phyloP scores from a whole-genome alignment of 345 rosid genomes.

The Kernera saxatilis region DNA sequence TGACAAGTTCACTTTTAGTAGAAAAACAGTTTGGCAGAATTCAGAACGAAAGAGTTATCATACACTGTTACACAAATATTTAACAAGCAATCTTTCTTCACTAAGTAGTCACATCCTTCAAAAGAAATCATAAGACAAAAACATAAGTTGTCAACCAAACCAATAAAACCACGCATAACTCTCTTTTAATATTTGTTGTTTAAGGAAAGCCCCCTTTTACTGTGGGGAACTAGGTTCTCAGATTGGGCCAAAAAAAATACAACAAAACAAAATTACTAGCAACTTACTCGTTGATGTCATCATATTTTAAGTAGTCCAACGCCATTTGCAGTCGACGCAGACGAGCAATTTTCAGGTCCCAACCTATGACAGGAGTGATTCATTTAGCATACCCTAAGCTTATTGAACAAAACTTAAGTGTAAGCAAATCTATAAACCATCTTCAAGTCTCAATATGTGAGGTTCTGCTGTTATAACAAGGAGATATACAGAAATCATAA shows the following conservation, averaged over 20 bases:
- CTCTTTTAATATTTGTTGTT: neutral
- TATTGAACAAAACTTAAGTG: conserved; percentile 12
- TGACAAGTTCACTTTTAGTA: neutral
- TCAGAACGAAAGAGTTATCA: conserved; percentile 8
- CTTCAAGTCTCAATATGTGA: conserved; percentile 10
- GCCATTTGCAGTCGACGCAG: conserved; percentile 77
- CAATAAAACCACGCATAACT: neutral
- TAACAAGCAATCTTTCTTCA: conserved; percentile 5
- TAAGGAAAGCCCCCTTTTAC: neutral
- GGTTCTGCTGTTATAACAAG: neutral
- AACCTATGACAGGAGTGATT: conserved; percentile 53
- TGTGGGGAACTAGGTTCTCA: conserved; percentile 5
- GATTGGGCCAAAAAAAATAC: neutral
- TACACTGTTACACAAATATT: neutral
- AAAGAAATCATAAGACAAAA: conserved; percentile 10
- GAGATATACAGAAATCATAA: neutral
- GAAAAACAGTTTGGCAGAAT: neutral
- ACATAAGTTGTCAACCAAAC: conserved; percentile 1
- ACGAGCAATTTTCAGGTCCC: conserved; percentile 79
- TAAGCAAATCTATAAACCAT: conserved; percentile 10
- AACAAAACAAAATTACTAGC: conserved; percentile 10
- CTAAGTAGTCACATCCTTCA: conserved; percentile 1
- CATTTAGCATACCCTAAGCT: conserved; percentile 16
- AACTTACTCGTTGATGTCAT: conserved; percentile 77
- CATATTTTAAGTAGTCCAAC: conserved; percentile 75